Percentiles rank a stretch among this genome's conserved stretches.
phyloP scores from a whole-genome alignment of 176 grass and related monocot genomes.

The Chrysopogon serrulatus region DNA sequence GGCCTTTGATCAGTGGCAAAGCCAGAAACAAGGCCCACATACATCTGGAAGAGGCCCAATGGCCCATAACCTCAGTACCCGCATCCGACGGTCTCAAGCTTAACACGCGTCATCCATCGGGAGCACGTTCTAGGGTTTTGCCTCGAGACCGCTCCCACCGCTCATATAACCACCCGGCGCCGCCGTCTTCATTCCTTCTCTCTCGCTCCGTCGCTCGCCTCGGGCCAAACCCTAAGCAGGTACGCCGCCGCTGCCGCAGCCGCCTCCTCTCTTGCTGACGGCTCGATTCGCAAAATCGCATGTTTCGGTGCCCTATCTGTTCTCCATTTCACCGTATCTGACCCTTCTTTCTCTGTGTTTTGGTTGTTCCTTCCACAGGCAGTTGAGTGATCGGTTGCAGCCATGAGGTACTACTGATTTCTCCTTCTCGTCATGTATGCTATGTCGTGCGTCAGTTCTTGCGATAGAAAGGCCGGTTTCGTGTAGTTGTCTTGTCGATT shows the following conservation, averaged over 20 bases:
- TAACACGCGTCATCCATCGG: too few relatives aligned
- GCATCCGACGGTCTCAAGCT: too few relatives aligned
- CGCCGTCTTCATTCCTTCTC: not conserved
- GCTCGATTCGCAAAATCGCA: not conserved
- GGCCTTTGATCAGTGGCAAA: too few relatives aligned
- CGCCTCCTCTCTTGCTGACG: not conserved
- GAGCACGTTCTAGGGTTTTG: not conserved
- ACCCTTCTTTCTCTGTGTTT: not conserved
- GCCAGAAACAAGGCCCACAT: too few relatives aligned
- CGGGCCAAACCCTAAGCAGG: not conserved
- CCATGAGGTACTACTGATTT: slow-evolving; percentile 31
- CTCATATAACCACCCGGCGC: not conserved
- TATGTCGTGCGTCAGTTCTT: not conserved
- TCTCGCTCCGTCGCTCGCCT: not conserved
- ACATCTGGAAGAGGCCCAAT: not conserved
- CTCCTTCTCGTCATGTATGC: not conserved
- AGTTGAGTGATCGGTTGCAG: not conserved
- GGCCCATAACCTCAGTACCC: not conserved
- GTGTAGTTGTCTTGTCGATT: not conserved
- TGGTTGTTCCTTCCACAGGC: not conserved
- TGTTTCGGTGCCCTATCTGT: not conserved
- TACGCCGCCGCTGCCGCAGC: not conserved
- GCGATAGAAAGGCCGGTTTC: not conserved
- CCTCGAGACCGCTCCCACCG: not conserved
- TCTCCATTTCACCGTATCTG: not conserved